phyloP scores from a whole-genome alignment of 1,139 yeast genomes.

The Yamadazyma aaseri region DNA sequence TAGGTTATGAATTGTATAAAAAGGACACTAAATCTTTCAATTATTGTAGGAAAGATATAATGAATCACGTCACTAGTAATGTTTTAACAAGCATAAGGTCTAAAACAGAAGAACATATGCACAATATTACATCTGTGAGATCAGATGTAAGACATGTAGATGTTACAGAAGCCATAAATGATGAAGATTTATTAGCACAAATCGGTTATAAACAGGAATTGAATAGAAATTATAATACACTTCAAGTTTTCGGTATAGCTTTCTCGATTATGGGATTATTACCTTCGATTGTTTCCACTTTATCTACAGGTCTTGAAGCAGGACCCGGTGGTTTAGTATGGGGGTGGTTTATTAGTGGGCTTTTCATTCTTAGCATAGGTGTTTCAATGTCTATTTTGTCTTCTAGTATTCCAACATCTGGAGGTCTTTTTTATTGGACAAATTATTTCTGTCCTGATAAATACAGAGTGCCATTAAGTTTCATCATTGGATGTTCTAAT shows the following conservation, averaged over 20 bases:
- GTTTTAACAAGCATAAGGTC: conserved; percentile 17
- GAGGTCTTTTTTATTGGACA: conserved; percentile 65
- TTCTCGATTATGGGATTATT: conserved; percentile 53
- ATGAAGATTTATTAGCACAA: conserved; percentile 49
- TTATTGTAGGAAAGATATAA: no score
- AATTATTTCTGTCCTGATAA: conserved; percentile 35
- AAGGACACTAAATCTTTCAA: no score
- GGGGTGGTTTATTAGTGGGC: conserved; percentile 67
- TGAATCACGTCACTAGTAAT: conserved; percentile 9
- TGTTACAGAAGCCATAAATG: conserved; percentile 28
- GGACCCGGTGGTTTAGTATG: conserved; percentile 54
- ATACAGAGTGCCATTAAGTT: conserved; percentile 35
- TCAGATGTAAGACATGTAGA: conserved; percentile 28
- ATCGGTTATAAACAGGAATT: conserved; percentile 56
- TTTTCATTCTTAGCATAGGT: conserved; percentile 58
- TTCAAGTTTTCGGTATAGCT: conserved; percentile 54
- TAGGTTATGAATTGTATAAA: no score
- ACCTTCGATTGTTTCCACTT: conserved; percentile 44
- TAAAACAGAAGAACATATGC: conserved; percentile 23
- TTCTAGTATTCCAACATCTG: conserved; percentile 70
- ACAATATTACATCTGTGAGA: conserved; percentile 22
- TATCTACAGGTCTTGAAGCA: conserved; percentile 35
- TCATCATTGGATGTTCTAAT: conserved; percentile 46
- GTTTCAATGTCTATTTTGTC: conserved; percentile 63
- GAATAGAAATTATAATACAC: conserved; percentile 43